phyloP scores from a whole-genome alignment of 139 green algal species.

The Closterium sp. region DNA sequence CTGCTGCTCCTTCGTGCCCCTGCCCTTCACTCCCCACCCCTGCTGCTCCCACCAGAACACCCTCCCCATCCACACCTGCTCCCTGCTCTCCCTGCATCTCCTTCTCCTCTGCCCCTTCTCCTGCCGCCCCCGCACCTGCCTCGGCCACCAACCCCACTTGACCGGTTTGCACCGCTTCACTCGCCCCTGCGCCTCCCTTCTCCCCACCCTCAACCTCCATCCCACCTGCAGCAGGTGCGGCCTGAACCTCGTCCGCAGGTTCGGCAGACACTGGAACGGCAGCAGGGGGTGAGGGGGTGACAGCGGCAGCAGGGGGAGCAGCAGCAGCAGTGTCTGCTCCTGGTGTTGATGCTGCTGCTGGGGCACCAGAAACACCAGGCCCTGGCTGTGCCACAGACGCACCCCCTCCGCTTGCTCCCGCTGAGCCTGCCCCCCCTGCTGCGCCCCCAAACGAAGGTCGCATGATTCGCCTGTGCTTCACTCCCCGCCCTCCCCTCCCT shows the following conservation, averaged over 20 bases:
- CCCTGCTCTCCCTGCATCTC: background rate
- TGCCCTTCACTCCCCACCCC: background rate
- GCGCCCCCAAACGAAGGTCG: background rate
- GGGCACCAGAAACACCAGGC: too few species aligned
- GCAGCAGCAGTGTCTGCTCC: background rate
- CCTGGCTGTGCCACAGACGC: background rate
- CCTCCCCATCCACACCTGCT: background rate
- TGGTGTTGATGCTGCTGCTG: background rate
- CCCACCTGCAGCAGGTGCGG: background rate
- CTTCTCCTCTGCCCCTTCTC: background rate
- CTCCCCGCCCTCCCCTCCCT: background rate
- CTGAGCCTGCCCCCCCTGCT: background rate
- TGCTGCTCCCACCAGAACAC: background rate
- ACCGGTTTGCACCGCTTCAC: background rate
- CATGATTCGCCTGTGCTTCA: background rate
- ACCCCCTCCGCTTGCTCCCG: background rate
- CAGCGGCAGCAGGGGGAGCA: background rate
- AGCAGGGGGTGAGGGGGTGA: background rate
- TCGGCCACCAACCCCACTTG: background rate
- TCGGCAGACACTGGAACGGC: background rate
- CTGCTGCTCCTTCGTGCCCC: background rate
- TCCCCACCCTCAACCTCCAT: background rate
- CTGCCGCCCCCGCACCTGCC: background rate
- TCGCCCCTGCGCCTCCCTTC: background rate
- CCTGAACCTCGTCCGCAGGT: background rate